Conservation (phyloP, 2,329 filamentous ascomycete species). For the Colletotrichum higginsianum region DNA sequence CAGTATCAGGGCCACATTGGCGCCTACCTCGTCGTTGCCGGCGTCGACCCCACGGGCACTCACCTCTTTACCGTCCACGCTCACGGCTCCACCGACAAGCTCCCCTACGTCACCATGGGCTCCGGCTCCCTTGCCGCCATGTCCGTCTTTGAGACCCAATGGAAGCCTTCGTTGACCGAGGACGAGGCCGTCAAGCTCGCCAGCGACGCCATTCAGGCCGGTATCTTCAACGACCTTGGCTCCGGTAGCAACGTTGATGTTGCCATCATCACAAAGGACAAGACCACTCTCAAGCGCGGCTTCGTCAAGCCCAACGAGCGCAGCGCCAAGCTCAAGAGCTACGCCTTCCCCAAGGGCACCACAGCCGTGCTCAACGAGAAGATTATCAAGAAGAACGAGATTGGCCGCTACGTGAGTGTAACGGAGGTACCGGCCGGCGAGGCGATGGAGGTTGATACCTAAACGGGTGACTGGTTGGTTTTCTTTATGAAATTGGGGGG, state of each 20-base stretch:
- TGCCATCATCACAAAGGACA: slow-evolving; percentile 93
- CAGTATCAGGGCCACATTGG: slow-evolving; percentile 98
- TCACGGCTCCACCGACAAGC: slow-evolving; percentile 97
- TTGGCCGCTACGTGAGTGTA: slow-evolving; percentile 93
- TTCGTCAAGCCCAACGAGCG: slow-evolving; percentile 95
- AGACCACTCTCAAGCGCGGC: slow-evolving; percentile 94
- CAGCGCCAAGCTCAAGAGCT: slow-evolving; percentile 92
- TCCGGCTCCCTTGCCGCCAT: slow-evolving; percentile 96
- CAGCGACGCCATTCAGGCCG: slow-evolving; percentile 90
- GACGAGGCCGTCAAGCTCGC: slow-evolving; percentile 88
- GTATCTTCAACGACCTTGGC: slow-evolving; percentile 98
- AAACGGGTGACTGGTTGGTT: slow-evolving; percentile 45
- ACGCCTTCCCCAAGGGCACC: slow-evolving; percentile 91
- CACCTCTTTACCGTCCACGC: slow-evolving; percentile 99
- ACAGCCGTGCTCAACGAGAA: slow-evolving; percentile 97
- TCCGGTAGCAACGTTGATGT: slow-evolving; percentile 98
- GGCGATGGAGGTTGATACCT: slow-evolving; percentile 79
- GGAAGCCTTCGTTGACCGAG: slow-evolving; percentile 83
- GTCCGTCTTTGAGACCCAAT: slow-evolving; percentile 97
- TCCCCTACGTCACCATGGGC: slow-evolving; percentile 99
- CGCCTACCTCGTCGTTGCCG: slow-evolving; percentile 96
- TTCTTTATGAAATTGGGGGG: slow-evolving; percentile 6
- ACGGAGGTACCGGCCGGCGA: slow-evolving; percentile 84
- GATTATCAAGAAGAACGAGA: slow-evolving; percentile 93
- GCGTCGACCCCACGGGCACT: slow-evolving; percentile 94